phyloP scores from a whole-genome alignment of 306 rosid genomes.

The Dalbergia cochinchinensis region DNA sequence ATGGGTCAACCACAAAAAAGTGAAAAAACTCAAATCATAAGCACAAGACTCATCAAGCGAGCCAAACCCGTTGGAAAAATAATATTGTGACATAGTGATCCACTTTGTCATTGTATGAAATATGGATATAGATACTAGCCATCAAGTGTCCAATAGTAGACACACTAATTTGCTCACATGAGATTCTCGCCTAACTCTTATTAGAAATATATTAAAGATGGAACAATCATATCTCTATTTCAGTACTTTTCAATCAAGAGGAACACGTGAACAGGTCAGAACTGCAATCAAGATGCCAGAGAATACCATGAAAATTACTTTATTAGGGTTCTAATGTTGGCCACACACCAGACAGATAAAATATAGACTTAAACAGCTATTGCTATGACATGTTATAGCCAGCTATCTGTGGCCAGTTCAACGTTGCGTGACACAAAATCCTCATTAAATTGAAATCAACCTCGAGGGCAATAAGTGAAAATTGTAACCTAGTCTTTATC shows the following conservation, averaged over 20 bases:
- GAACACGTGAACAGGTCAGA: background rate
- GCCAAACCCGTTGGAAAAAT: too few relatives aligned
- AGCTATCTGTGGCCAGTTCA: background rate
- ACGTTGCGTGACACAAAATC: constrained; percentile 23
- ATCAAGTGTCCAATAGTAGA: background rate
- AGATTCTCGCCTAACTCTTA: background rate
- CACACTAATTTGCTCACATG: background rate
- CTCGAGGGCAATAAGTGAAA: background rate
- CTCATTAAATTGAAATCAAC: constrained; percentile 24
- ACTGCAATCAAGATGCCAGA: background rate
- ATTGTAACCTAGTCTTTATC: constrained; percentile 22
- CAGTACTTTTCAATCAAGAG: background rate
- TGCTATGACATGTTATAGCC: background rate
- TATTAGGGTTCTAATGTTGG: constrained; percentile 15
- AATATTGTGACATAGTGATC: too few relatives aligned
- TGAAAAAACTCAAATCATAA: too few relatives aligned
- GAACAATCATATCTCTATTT: background rate
- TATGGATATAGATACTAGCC: too few relatives aligned
- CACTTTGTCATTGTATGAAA: too few relatives aligned
- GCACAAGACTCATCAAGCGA: too few relatives aligned
- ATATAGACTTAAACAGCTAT: background rate
- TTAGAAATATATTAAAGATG: background rate
- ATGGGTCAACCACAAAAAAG: too few relatives aligned
- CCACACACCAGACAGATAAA: background rate
- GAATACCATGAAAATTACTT: background rate